phyloP scores from a whole-genome alignment of 78 protist species.

The Blattamonas nauphoetae region DNA sequence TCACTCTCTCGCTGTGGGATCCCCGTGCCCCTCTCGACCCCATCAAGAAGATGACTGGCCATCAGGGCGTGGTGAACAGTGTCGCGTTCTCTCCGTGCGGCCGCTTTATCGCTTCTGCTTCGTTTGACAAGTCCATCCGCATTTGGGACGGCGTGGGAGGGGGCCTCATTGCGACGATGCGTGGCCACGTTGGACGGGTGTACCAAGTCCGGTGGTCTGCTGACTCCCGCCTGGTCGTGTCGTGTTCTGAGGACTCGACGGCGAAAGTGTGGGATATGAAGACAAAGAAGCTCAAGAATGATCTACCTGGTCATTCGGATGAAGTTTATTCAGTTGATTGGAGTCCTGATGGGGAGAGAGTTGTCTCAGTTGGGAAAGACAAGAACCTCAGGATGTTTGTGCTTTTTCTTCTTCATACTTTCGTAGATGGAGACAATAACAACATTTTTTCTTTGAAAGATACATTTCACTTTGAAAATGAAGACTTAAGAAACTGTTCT shows the following conservation, averaged over 20 bases:
- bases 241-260: conserved; percentile 83
- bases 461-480: too few species aligned
- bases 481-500: too few species aligned
- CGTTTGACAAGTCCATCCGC: conserved; percentile 87
- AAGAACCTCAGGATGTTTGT: conserved; percentile 52
- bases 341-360: conserved; percentile 87
- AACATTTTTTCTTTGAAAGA: too few species aligned
- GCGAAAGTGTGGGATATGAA: conserved; percentile 49
- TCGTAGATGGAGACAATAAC: too few species aligned
- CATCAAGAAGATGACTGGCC: conserved; percentile 73
- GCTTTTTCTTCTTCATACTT: not conserved
- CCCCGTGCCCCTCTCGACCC: conserved; percentile 66
- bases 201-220: conserved; percentile 89
- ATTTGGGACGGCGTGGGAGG: conserved; percentile 70
- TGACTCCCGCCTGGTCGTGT: conserved; percentile 76
- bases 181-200: conserved; percentile 93
- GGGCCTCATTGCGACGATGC: conserved; percentile 52
- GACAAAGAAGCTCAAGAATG: conserved; percentile 51
- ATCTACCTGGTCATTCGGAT: conserved; percentile 96
- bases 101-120: conserved; percentile 75
- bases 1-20: conserved; percentile 86
- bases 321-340: conserved; percentile 93
- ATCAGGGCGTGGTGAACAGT: conserved; percentile 35
- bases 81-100: conserved; percentile 84
- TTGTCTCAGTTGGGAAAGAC: conserved; percentile 85